Evolutionary conservation across 2,329 filamentous ascomycete species (phyloP).

Genomic region (Alternaria consortialis): DNA sequence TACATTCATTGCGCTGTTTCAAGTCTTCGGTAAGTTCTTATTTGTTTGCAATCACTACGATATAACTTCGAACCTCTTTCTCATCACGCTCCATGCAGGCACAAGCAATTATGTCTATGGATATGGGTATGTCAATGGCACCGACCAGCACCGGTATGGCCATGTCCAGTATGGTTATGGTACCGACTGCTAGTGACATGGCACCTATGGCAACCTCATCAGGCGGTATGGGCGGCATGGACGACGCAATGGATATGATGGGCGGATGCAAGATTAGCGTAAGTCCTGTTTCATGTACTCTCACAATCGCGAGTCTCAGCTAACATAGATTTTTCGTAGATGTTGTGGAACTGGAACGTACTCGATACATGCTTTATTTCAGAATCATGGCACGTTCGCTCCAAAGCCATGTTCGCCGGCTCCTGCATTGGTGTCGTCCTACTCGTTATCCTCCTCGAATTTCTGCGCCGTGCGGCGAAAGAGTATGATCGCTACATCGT

Average conservation of each 20-base stretch:
- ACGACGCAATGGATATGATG: slow-evolving; percentile 33
- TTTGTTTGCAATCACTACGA: neutral
- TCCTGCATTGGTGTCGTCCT: slow-evolving; percentile 81
- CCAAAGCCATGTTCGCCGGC: slow-evolving; percentile 76
- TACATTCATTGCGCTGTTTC: neutral
- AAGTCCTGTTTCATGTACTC: slow-evolving; percentile 1
- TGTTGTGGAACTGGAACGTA: slow-evolving; percentile 84
- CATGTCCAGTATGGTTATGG: slow-evolving; percentile 19
- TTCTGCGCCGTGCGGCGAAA: slow-evolving; percentile 73
- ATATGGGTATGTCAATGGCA: slow-evolving; percentile 7
- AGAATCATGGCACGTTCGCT: slow-evolving; percentile 74
- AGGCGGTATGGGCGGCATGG: slow-evolving; percentile 35
- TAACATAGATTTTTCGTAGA: slow-evolving; percentile 47
- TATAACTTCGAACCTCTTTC: neutral
- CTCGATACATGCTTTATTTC: slow-evolving; percentile 77
- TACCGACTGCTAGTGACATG: slow-evolving; percentile 16
- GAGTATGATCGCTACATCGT: slow-evolving; percentile 78
- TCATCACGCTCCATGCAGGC: neutral
- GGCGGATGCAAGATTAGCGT: slow-evolving; percentile 47
- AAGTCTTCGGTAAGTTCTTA: neutral
- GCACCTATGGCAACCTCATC: slow-evolving; percentile 24
- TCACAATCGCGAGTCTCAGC: neutral
- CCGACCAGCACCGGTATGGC: neutral
- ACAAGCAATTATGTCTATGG: slow-evolving; percentile 22
- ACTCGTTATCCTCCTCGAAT: slow-evolving; percentile 76